Percentiles rank a stretch among this genome's conserved stretches.
Conservation (phyloP, 2,329 filamentous ascomycete species). For the Falciphora oryzae region DNA sequence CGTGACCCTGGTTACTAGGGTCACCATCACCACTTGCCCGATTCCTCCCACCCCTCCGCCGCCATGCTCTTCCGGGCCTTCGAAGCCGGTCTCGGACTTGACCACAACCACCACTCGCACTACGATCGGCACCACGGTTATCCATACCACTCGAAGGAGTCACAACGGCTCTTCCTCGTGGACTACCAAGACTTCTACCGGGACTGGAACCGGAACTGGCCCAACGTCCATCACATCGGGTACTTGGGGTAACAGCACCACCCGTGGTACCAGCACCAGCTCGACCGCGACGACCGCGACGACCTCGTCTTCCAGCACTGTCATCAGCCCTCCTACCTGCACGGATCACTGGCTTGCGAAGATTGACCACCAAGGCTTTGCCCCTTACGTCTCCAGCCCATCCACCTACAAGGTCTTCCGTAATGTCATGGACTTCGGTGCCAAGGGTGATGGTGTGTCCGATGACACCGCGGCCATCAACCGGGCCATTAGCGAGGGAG, state of each 20-base stretch:
- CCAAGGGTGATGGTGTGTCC: constrained; percentile 64
- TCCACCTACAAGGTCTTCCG: constrained; percentile 16
- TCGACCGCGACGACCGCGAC: constrained; percentile 1
- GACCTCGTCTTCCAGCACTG: not conserved
- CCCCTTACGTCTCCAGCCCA: constrained; percentile 11
- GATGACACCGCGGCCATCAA: constrained; percentile 75
- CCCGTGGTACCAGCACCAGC: constrained; percentile 1
- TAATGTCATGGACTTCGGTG: constrained; percentile 38
- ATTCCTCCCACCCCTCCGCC: constrained; percentile 12
- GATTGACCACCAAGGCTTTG: constrained; percentile 15
- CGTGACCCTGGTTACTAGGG: constrained; percentile 15
- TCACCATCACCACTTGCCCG: constrained; percentile 15
- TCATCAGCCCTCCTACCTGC: constrained; percentile 1
- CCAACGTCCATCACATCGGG: not conserved
- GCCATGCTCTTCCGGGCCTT: constrained; percentile 8
- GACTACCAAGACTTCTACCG: not conserved
- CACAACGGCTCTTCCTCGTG: not conserved
- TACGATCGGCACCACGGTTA: not conserved
- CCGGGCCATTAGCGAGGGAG: constrained; percentile 46
- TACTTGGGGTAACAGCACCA: constrained; percentile 1
- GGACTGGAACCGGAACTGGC: not conserved
- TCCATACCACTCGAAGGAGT: not conserved
- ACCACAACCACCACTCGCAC: not conserved
- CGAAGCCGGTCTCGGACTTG: not conserved
- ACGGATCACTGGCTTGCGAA: constrained; percentile 14